Conservation (phyloP, 352 stramenopile species). For the Globisporangium cederbergense region DNA sequence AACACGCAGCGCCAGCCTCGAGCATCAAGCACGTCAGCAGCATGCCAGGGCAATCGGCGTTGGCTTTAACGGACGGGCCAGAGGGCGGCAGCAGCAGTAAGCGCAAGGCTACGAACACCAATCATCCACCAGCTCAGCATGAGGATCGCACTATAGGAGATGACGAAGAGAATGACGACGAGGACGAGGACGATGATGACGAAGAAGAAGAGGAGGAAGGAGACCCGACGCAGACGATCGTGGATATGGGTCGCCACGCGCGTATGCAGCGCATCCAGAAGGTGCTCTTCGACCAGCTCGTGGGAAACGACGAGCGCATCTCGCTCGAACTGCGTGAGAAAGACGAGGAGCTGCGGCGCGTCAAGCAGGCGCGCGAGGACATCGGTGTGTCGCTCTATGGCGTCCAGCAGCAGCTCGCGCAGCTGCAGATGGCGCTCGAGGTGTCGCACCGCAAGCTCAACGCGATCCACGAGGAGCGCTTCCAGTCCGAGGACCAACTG, state of each 20-base stretch:
- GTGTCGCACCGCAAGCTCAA: slow-evolving; percentile 72
- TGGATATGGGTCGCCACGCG: slow-evolving; percentile 72
- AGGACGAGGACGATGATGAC: slow-evolving; percentile 35
- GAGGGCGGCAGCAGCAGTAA: neutral
- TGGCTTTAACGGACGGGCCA: neutral
- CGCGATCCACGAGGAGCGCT: slow-evolving; percentile 56
- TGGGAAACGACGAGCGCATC: slow-evolving; percentile 70
- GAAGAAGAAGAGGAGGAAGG: slow-evolving; percentile 55
- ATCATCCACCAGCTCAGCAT: neutral
- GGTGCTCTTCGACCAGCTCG: slow-evolving; percentile 75
- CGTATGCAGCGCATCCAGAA: slow-evolving; percentile 87
- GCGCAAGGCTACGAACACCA: neutral
- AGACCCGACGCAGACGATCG: slow-evolving; percentile 74
- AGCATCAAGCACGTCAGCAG: neutral
- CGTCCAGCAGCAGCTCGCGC: slow-evolving; percentile 93
- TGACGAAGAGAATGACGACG: slow-evolving; percentile 26
- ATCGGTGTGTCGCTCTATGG: slow-evolving; percentile 92
- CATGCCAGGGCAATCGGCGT: neutral
- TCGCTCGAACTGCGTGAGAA: slow-evolving; percentile 74
- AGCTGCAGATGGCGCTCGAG: slow-evolving; percentile 90
- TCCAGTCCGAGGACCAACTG: slow-evolving; percentile 65
- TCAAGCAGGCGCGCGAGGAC: slow-evolving; percentile 80
- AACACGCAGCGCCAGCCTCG: neutral
- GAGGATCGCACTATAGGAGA: neutral
- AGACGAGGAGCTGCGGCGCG: slow-evolving; percentile 64